Base-by-base conservation (phyloP, 2,329 filamentous ascomycete genomes). In the Cryphonectria naterciae region DNA sequence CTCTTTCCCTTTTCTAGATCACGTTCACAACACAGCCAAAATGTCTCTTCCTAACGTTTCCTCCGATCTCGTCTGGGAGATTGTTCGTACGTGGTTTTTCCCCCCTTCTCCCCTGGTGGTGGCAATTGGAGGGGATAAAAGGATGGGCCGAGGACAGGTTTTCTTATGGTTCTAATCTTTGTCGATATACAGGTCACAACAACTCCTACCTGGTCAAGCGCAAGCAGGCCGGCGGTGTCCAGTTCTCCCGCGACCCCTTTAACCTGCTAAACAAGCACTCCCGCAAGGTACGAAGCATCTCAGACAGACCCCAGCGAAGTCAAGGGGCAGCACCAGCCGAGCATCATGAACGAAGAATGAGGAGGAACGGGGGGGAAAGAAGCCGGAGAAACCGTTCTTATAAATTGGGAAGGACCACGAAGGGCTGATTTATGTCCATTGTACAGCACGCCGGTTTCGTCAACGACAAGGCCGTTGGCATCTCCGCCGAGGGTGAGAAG, bases 121-220 rank as follows among this genome's bases (percentile, higher is more conserved):
- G 46, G 67, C 46, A 70, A 63, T 39, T 43, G 39, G 28, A 58
- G 19, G 41, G 58, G 49, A n/a, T 35, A 37, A 58, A n/a, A 39
- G 7, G 58, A 62, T 52, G 35, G 39, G 41, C 13, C 60, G 52
- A 58, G 37, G 65, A 60, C 37, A 25, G 39, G 11, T 39, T 49
- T 49, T 49, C 46, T 32, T n/a, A 15, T 43, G 25, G 28, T 63
- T 35, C 60, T 69, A 68, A 70, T 67, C 71, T 69, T 65, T 58
- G 6, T 70, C 76, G 71, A 80, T 74, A 58, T 81, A 39, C 37
- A 98, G 95, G 94, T 86, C 86, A 85, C 87, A 90, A 94, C 86
- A 97, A 97, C 87, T 86, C 93, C 82, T 97, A 87, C 89, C 91
- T 97, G 82, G 93, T 95, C 83, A 97, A 97, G 92, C 92, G 93